Evolutionary conservation across 192 early-diverging fungal species (phyloP), one percentile per base, ranked within the genome.

Genomic region (Lobosporangium transversale): DNA sequence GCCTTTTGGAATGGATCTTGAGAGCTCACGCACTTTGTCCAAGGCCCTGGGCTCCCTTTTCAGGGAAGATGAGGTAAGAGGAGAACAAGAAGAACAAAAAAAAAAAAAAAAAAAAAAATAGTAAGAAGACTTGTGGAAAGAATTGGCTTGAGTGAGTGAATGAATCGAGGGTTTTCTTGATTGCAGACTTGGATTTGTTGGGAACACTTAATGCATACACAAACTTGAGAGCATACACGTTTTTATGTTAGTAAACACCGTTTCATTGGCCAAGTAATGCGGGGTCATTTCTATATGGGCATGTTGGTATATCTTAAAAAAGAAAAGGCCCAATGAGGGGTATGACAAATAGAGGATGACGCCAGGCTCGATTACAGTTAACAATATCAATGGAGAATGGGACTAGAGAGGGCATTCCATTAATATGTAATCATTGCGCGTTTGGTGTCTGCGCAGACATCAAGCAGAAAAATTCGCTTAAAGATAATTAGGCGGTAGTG

Each of bases 1-100:
- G 83, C 96, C 96, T 6, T 98, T 97, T 87, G 96, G 95, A 30
- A 92, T 93, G 78, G 95, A 96, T 78, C 79, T 87, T 10, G 91
- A 92, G 49, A 91, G 88, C 43, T 90, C 89, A 50, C 71, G 87
- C 49, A 70, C 84, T 50, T 87, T 98, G 45, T 86, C 83, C 42
- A 58, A 69, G 29, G 84, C 86, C 15, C 83, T 98, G n/a, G 88
- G 89, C n/a, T 79, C 81, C 11, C 79, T 92, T 49, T 96, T 91
- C 86, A 66, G 84, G 44, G 95, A 97, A 62, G 86, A 95, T 59
- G 94, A 98, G 86, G 79, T 79, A 69, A 79, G 47, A 48, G n/a
- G n/a, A n/a, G n/a, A n/a, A n/a, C n/a, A n/a, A n/a, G n/a, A n/a
- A n/a, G n/a, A n/a, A n/a, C n/a, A n/a, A n/a, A n/a, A n/a, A n/a